Base-by-base conservation (phyloP, 2,329 filamentous ascomycete species). In the Pezizomycotina sp. region DNA sequence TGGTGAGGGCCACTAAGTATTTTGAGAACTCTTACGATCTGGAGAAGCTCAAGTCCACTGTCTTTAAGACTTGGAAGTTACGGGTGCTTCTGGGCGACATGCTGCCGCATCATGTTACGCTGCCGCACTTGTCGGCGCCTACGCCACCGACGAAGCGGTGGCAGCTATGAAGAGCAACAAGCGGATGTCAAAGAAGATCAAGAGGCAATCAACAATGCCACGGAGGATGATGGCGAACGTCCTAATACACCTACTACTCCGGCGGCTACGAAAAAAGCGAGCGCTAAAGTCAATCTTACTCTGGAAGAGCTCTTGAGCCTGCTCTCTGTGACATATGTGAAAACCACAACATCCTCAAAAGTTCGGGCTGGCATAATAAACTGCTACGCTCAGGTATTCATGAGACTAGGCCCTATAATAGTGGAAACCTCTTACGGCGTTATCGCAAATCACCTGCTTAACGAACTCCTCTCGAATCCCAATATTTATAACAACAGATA, bases 21-120 rank as follows among this genome's bases (percentile, higher is more conserved):
- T 95, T 95, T 53, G 75, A 83, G 53, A 92, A 91, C 52, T 72
- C 77, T 9, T 75, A 68, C 54, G 89, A 98, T 54, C 92, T 92
- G 52, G 89, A 98, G 48, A 82, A 78, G 54, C 60, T 95, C 13
- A 83, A 86, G 57, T 69, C 69, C 21, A 71, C 77, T 4, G 62
- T 91, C 10, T 89, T 83, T 68, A 95, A 92, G 57, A 69, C 77
- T 1, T 76, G 91, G 42, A 89, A 98, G 49, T 84, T 76, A 22
- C 58, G 1, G 78, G 75, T 31, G 60, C 74, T 1, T 67, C 74
- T 18, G 81, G 92, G 33, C 71, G 89, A 42, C 79, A 86, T 57
- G 80, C 84, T 2, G 82, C 82, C 3, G 84, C 83, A 5, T 79
- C 82, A 36, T 86, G 80, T 53, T 65, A 95, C 39, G 78, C 83